Evolutionary conservation across 129 eudicot genomes (phyloP).

Genomic region (Saposhnikovia divaricata): DNA sequence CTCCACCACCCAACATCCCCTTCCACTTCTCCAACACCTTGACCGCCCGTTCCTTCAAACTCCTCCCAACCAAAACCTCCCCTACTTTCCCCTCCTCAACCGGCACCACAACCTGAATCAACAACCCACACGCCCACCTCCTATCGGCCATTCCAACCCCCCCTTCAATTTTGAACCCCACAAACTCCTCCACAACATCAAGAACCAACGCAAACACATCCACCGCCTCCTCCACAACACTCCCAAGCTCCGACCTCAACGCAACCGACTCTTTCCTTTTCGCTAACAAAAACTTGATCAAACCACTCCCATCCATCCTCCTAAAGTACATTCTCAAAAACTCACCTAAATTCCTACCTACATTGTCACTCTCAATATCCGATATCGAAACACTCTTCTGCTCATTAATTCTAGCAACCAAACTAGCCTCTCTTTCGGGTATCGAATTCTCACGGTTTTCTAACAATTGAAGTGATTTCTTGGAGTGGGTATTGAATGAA

Average conservation of each 20-base stretch:
- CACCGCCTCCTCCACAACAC: constrained; percentile 27
- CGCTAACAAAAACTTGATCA: constrained; percentile 31
- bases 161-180: constrained; percentile 28
- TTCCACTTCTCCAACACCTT: constrained; percentile 49
- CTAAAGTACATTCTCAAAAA: constrained; percentile 28
- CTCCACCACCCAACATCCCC: constrained; percentile 35
- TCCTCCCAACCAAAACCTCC: constrained; percentile 7
- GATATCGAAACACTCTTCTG: constrained; percentile 14
- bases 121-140: constrained; percentile 44
- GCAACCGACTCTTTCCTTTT: constrained; percentile 36
- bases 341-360: constrained; percentile 14
- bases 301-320: constrained; percentile 37
- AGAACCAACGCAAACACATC: constrained; percentile 33
- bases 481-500: constrained; percentile 12
- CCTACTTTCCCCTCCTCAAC: background rate
- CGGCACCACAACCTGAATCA: constrained; percentile 28
- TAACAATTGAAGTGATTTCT: constrained; percentile 26
- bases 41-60: constrained; percentile 24
- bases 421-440: constrained; percentile 24
- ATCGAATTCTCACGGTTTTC: constrained; percentile 32
- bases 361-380: constrained; percentile 11
- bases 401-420: constrained; percentile 25
- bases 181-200: constrained; percentile 49
- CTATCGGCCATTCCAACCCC: constrained; percentile 42
- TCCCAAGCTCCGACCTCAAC: constrained; percentile 31